These are phyloP conservation scores for Carex arenaria DNA, from an alignment of 202 grass and related monocot species.

Conservation along the genomic window DNA sequence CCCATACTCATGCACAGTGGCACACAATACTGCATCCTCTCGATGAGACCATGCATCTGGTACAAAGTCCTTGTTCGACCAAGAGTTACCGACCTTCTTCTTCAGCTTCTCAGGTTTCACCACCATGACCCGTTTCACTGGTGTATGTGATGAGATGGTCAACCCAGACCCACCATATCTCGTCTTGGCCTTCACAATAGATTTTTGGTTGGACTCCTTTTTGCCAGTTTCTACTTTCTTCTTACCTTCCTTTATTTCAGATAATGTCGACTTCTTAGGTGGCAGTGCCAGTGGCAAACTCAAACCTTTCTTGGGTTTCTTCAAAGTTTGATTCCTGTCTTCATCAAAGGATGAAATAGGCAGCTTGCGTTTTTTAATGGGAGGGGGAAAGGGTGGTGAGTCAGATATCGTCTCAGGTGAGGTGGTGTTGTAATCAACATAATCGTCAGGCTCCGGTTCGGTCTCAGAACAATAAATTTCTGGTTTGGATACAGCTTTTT, in stretches of 20 bases:
- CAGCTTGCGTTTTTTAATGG: slow-evolving; percentile 67
- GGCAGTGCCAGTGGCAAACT: slow-evolving; percentile 37
- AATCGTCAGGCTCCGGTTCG: slow-evolving; percentile 41
- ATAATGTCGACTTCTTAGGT: slow-evolving; percentile 27
- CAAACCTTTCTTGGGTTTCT: slow-evolving; percentile 67
- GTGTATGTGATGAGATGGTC: slow-evolving; percentile 46
- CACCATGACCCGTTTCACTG: slow-evolving; percentile 72
- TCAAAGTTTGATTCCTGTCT: slow-evolving; percentile 45
- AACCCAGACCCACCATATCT: slow-evolving; percentile 32
- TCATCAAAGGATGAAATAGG: slow-evolving; percentile 40
- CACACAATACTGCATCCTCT: slow-evolving; percentile 88
- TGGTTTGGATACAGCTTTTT: slow-evolving; percentile 56
- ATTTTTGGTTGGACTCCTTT: slow-evolving; percentile 46
- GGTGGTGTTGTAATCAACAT: slow-evolving; percentile 57
- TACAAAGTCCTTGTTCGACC: slow-evolving; percentile 55
- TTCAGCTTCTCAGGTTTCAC: slow-evolving; percentile 88
- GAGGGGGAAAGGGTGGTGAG: slow-evolving; percentile 43
- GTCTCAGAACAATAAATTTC: slow-evolving; percentile 64
- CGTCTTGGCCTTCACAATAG: slow-evolving; percentile 35
- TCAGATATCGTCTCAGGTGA: slow-evolving; percentile 73
- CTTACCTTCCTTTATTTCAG: slow-evolving; percentile 25
- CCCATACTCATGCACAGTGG: slow-evolving; percentile 77
- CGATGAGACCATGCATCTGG: slow-evolving; percentile 69
- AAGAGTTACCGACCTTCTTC: slow-evolving; percentile 55
- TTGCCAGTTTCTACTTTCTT: slow-evolving; percentile 44